Evolutionary conservation across 2,329 filamentous ascomycete species (phyloP).

Genomic region (Aureobasidium zeae): DNA sequence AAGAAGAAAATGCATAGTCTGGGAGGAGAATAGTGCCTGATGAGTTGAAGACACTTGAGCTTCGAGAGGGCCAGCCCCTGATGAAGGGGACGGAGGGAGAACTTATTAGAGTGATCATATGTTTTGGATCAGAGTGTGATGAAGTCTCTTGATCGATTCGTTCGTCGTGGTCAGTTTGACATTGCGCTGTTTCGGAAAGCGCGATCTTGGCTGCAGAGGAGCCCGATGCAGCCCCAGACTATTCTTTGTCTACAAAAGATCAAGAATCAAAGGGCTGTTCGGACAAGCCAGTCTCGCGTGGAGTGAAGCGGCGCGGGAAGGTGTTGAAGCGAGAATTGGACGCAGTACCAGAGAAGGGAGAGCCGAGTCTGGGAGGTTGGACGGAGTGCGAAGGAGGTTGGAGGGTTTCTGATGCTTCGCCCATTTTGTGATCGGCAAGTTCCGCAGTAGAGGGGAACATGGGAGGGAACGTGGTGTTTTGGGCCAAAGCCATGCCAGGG

Average conservation of each 20-base stretch:
- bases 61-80: neutral
- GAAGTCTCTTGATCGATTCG: slow-evolving; percentile 4
- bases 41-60: neutral
- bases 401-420: slow-evolving; percentile 19
- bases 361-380: slow-evolving; percentile 38
- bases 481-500: slow-evolving; percentile 33
- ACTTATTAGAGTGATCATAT: slow-evolving; percentile 12
- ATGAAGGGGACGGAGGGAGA: neutral
- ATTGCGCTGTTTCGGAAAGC: neutral
- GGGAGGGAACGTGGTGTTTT: slow-evolving; percentile 36
- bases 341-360: slow-evolving; percentile 37
- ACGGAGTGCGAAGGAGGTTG: slow-evolving; percentile 6
- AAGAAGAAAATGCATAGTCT: neutral
- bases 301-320: slow-evolving; percentile 36
- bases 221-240: no score
- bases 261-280: slow-evolving; percentile 12
- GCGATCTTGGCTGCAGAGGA: slow-evolving; percentile 2
- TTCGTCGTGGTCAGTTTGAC: slow-evolving; percentile 2
- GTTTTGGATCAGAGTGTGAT: slow-evolving; percentile 1
- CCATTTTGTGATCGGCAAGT: slow-evolving; percentile 18
- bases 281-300: slow-evolving; percentile 23
- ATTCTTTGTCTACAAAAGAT: no score
- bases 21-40: neutral
- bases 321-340: slow-evolving; percentile 33
- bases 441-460: slow-evolving; percentile 43